Conservation (phyloP, 345 rosid species). For the Salix caprea region DNA sequence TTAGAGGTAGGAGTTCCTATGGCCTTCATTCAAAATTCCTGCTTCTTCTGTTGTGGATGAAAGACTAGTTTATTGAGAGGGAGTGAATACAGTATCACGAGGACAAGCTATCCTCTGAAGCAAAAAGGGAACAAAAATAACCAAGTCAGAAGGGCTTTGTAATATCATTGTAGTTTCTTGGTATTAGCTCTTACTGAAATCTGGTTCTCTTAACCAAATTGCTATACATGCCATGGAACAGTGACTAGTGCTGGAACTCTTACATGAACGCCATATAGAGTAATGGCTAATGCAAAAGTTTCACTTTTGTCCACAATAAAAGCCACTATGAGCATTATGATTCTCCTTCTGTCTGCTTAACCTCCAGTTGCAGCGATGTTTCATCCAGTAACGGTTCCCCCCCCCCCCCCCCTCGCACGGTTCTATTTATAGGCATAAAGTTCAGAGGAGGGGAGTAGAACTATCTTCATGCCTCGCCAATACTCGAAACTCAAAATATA, state of each 20-base stretch:
- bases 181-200: neutral
- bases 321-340: neutral
- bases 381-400: neutral
- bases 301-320: neutral
- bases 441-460: neutral
- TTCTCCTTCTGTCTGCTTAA: neutral
- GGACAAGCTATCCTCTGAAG: too few species aligned
- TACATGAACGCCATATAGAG: neutral
- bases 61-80: too few species aligned
- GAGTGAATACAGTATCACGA: too few species aligned
- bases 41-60: too few species aligned
- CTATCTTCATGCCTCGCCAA: neutral
- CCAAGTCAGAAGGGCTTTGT: too few species aligned
- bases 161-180: neutral
- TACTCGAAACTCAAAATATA: neutral
- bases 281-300: neutral
- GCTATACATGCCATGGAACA: too few species aligned
- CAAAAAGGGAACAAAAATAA: too few species aligned
- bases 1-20: constrained; percentile 52
- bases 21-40: neutral
- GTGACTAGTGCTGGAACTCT: neutral
- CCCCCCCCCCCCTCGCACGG: neutral
- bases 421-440: neutral
- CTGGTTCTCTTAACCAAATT: neutral
- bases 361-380: neutral